A percentile compares a stretch with the other conserved stretches of the same genome.
These are phyloP conservation scores for Quercus robur DNA, from an alignment of 306 rosid genomes.

Conservation along the genomic window DNA sequence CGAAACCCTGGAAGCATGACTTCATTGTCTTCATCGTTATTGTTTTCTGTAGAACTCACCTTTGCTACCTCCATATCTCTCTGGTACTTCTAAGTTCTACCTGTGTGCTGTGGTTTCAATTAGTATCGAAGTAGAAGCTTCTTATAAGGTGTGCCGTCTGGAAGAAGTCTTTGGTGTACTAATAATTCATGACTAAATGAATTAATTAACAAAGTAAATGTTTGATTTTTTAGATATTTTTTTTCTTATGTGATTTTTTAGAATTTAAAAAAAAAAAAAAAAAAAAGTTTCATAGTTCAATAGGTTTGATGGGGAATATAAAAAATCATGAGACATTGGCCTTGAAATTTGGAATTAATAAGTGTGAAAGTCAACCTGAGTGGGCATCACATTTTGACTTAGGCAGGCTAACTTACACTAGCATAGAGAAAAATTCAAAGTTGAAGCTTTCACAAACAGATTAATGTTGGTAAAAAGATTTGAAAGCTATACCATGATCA, in stretches of 20 bases:
- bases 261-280: neutral
- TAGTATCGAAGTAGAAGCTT: slow-evolving; percentile 24
- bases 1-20: slow-evolving; percentile 82
- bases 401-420: slow-evolving; percentile 2
- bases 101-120: neutral
- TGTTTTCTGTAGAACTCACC: neutral
- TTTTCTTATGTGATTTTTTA: neutral
- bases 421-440: slow-evolving; percentile 19
- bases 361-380: slow-evolving; percentile 37
- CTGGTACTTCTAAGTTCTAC: neutral
- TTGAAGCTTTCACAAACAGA: slow-evolving; percentile 6
- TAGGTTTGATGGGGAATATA: slow-evolving; percentile 27
- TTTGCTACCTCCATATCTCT: slow-evolving; percentile 37
- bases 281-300: no score
- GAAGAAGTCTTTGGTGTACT: slow-evolving; percentile 4
- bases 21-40: slow-evolving; percentile 39
- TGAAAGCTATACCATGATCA: neutral
- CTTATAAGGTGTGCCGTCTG: slow-evolving; percentile 11
- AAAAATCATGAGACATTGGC: slow-evolving; percentile 31
- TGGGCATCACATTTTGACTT: slow-evolving; percentile 50
- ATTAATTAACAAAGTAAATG: neutral
- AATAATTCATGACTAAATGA: slow-evolving; percentile 30
- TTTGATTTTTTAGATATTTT: neutral
- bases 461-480: neutral
- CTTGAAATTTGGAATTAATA: slow-evolving; percentile 15